Base-by-base conservation (phyloP, 208 protist genomes). In the Trypanosoma congolense region DNA sequence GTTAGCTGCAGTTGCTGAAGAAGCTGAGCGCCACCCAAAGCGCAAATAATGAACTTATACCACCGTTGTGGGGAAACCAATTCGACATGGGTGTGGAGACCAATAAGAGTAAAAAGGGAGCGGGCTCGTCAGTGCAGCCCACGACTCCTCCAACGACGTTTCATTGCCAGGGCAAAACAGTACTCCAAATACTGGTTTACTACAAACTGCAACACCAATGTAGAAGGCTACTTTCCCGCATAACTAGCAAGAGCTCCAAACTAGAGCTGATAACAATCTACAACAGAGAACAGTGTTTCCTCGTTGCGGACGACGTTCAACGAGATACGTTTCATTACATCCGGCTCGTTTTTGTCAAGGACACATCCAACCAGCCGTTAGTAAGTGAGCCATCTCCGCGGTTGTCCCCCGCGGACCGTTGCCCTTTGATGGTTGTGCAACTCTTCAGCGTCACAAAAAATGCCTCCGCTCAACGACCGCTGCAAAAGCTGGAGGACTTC, bases 171-270 rank as follows among this genome's bases (percentile, higher is more conserved):
- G 87, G 87, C 10, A 57, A 44, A 29, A 84, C 76, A 26, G 73
- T 87, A 29, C 62, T 90, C 12, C 72, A 82, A 49, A 83, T 95
- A 43, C 87, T 84, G 0, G 75, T 95, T 25, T 92, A 95, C 71
- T 90, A 90, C 73, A 95, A 92, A 59, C 60, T 95, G 44, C 87
- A 95, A 68, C 81, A 95, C 56, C 81, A 95, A 53, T 89, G 83
- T 62, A 76, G 77, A 49, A 88, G 82, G 47, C 75, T 92, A 29
- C 72, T 92, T 28, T 67, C 70, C 8, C 73, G 80, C 45, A 88
- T 95, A 44, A 59, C 73, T 9, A 74, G 64, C 35, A 86, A 89
- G 61, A 80, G 73, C 50, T 73, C 78, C 19, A 80, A 82, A 10
- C 69, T 95, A 3, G 83, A 92, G 62, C 66, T 95, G 4, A 77